Percentiles rank a stretch among this genome's conserved stretches.
Conservation (phyloP, 1,284 basidiomycete species). For the Trichosporon inkin region DNA sequence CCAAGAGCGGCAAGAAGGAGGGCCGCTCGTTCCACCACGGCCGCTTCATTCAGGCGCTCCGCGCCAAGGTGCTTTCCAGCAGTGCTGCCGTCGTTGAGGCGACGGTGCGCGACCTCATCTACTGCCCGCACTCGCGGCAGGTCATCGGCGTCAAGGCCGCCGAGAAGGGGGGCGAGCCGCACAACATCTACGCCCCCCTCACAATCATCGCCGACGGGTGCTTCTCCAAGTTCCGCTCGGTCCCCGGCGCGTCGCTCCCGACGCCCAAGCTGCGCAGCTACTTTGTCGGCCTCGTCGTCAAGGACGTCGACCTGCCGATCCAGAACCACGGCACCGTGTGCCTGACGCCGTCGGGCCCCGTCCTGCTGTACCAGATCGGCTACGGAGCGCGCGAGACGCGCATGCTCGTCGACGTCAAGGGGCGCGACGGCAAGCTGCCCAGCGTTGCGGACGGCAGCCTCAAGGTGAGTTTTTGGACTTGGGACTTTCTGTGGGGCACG, state of each 20-base stretch:
- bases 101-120: slow-evolving; percentile 70
- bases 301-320: slow-evolving; percentile 70
- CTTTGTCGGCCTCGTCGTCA: slow-evolving; percentile 75
- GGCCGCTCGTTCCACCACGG: slow-evolving; percentile 91
- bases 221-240: slow-evolving; percentile 74
- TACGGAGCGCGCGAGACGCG: slow-evolving; percentile 65
- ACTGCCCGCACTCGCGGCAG: slow-evolving; percentile 57
- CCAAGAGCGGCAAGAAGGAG: slow-evolving; percentile 49
- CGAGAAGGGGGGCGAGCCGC: slow-evolving; percentile 34
- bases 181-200: slow-evolving; percentile 61
- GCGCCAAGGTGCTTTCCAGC: slow-evolving; percentile 60
- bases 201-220: slow-evolving; percentile 92
- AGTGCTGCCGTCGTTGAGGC: slow-evolving; percentile 55
- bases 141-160: slow-evolving; percentile 64
- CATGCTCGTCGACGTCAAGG: slow-evolving; percentile 86
- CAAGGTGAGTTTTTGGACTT: slow-evolving; percentile 55
- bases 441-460: slow-evolving; percentile 59
- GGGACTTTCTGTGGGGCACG: slow-evolving; percentile 9
- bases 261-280: slow-evolving; percentile 63
- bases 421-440: slow-evolving; percentile 63
- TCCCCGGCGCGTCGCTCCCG: slow-evolving; percentile 37
- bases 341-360: slow-evolving; percentile 69
- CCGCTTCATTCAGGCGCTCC: slow-evolving; percentile 76
- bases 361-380: slow-evolving; percentile 83
- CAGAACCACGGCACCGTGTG: slow-evolving; percentile 83